Percentiles rank a stretch among this genome's conserved stretches.
Conservation (phyloP, 116 monocot genomes). For the Dioscorea cayenensis region DNA sequence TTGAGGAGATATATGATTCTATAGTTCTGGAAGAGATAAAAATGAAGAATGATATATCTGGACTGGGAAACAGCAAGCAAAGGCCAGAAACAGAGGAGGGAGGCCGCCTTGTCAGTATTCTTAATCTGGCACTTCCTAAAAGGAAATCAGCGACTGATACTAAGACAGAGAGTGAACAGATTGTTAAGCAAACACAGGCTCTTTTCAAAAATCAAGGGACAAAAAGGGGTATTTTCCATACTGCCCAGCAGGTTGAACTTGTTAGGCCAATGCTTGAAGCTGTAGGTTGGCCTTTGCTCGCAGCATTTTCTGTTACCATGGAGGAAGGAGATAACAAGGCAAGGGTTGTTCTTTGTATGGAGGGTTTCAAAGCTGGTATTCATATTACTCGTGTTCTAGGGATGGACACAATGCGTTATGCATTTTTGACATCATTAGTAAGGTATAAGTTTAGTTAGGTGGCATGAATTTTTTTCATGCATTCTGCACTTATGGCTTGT, state of each 20-base stretch:
- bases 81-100: conserved; percentile 69
- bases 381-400: conserved; percentile 83
- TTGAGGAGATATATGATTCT: conserved; percentile 96
- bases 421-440: conserved; percentile 92
- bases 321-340: conserved; percentile 88
- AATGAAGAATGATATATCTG: conserved; percentile 65
- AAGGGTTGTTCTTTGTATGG: conserved; percentile 91
- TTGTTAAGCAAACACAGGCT: conserved; percentile 70
- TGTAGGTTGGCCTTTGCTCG: conserved; percentile 98
- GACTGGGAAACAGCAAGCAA: conserved; percentile 32
- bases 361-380: conserved; percentile 87
- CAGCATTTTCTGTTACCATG: conserved; percentile 97
- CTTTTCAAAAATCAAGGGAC: conserved; percentile 75
- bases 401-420: conserved; percentile 99
- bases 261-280: conserved; percentile 99
- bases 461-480: neutral
- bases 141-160: conserved; percentile 60
- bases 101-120: conserved; percentile 77
- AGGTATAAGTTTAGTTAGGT: conserved; percentile 35
- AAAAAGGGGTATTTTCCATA: conserved; percentile 77
- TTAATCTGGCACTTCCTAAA: conserved; percentile 92
- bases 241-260: conserved; percentile 84
- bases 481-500: neutral
- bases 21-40: conserved; percentile 90
- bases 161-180: conserved; percentile 73